Evolutionary conservation across 768 basidiomycete species (phyloP).

Genomic region (Leucosporidium creatinivorum): DNA sequence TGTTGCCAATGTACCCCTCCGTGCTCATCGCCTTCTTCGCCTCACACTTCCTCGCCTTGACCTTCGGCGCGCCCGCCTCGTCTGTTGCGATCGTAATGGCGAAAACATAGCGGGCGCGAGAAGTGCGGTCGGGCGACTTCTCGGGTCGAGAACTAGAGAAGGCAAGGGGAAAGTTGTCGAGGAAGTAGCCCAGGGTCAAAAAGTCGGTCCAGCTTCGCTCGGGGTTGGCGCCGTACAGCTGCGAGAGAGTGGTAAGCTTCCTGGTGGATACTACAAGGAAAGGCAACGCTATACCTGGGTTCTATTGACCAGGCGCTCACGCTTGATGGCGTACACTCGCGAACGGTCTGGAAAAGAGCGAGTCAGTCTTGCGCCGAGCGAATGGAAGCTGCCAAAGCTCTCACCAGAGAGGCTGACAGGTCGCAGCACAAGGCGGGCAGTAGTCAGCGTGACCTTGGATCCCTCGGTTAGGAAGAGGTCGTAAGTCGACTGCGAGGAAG

Average conservation of each 20-base stretch:
- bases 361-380: no score
- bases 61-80: background rate
- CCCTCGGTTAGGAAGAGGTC: no score
- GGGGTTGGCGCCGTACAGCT: background rate
- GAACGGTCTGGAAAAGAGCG: background rate
- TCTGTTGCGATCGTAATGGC: background rate
- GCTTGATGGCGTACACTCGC: background rate
- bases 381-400: no score
- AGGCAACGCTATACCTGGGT: background rate
- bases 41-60: background rate
- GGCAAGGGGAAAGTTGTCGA: background rate
- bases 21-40: background rate
- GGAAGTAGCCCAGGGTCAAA: background rate
- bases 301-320: background rate
- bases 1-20: background rate
- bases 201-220: background rate
- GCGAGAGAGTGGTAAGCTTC: background rate
- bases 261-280: background rate
- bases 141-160: background rate
- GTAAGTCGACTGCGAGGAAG: no score
- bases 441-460: no score
- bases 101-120: background rate
- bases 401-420: no score
- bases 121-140: no score
- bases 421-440: no score